Evolutionary conservation across 345 rosid species (phyloP).

Genomic region (Euphorbia pulcherrima): DNA sequence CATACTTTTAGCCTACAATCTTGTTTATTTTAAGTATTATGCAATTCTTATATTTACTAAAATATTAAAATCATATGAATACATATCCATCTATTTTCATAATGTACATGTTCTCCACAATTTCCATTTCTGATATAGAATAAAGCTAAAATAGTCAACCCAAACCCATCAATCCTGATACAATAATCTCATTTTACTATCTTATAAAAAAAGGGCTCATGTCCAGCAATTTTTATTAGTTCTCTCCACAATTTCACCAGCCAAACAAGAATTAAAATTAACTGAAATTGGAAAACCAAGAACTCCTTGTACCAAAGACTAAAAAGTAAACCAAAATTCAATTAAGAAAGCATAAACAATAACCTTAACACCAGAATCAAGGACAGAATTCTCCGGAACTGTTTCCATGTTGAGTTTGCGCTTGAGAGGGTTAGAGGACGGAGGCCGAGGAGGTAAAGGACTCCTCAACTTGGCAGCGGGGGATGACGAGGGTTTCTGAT

Average conservation of each 20-base stretch:
- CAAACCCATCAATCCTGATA: too few relatives aligned
- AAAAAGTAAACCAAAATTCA: not conserved
- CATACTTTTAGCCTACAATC: too few relatives aligned
- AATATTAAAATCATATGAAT: too few relatives aligned
- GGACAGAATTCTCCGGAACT: slow-evolving; percentile 31
- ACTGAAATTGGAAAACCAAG: not conserved
- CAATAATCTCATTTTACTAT: not conserved
- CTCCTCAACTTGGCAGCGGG: slow-evolving; percentile 48
- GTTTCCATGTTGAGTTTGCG: slow-evolving; percentile 63
- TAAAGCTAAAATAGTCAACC: not conserved
- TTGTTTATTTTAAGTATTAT: too few relatives aligned
- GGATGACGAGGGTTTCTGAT: slow-evolving; percentile 36
- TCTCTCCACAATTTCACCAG: not conserved
- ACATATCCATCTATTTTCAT: too few relatives aligned
- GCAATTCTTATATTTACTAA: too few relatives aligned
- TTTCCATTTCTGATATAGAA: too few relatives aligned
- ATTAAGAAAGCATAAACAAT: not conserved
- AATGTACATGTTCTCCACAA: too few relatives aligned
- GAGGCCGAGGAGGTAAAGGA: slow-evolving; percentile 87
- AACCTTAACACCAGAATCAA: slow-evolving; percentile 33
- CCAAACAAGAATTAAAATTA: not conserved
- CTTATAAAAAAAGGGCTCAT: not conserved
- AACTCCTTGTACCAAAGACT: not conserved
- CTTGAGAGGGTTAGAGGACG: slow-evolving; percentile 81
- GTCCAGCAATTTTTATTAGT: not conserved